A percentile compares a stretch with the other conserved stretches of the same genome.
Conservation (phyloP, 2,329 filamentous ascomycete species). For the Exserohilum rostratum region DNA sequence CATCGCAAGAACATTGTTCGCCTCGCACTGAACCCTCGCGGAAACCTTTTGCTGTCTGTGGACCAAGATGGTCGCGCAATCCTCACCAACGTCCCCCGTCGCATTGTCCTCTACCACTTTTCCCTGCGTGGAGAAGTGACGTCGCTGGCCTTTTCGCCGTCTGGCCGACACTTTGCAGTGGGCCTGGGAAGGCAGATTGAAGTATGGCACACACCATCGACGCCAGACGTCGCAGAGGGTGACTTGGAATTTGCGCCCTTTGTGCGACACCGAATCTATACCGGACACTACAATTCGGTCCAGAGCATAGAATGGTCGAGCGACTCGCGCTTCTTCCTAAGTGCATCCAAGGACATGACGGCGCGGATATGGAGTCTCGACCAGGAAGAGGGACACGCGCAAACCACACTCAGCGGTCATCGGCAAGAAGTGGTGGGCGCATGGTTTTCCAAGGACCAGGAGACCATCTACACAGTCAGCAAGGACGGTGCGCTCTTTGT, state of each 20-base stretch:
- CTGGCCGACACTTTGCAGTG: conserved; percentile 87
- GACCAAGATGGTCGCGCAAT: conserved; percentile 96
- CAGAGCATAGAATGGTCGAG: conserved; percentile 91
- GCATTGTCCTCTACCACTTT: conserved; percentile 90
- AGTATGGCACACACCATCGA: conserved; percentile 94
- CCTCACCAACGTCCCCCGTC: conserved; percentile 84
- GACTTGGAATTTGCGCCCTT: conserved; percentile 96
- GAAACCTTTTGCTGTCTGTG: conserved; percentile 89
- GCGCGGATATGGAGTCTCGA: conserved; percentile 94
- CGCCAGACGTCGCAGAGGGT: conserved; percentile 80
- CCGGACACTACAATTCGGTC: conserved; percentile 86
- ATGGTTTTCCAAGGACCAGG: conserved; percentile 96
- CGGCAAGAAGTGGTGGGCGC: conserved; percentile 88
- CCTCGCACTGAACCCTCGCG: conserved; percentile 85
- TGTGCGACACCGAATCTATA: conserved; percentile 82
- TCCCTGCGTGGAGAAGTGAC: conserved; percentile 87
- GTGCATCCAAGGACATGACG: conserved; percentile 88
- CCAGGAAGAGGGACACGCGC: conserved; percentile 83
- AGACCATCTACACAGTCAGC: conserved; percentile 94
- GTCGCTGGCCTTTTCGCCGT: conserved; percentile 87
- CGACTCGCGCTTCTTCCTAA: conserved; percentile 95
- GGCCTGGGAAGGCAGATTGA: conserved; percentile 86
- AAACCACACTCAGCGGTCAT: conserved; percentile 89
- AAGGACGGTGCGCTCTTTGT: conserved; percentile 96
- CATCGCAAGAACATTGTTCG: conserved; percentile 92